Conservation (phyloP, 495 filamentous ascomycete genomes). For the Penicillium mononematosum region DNA sequence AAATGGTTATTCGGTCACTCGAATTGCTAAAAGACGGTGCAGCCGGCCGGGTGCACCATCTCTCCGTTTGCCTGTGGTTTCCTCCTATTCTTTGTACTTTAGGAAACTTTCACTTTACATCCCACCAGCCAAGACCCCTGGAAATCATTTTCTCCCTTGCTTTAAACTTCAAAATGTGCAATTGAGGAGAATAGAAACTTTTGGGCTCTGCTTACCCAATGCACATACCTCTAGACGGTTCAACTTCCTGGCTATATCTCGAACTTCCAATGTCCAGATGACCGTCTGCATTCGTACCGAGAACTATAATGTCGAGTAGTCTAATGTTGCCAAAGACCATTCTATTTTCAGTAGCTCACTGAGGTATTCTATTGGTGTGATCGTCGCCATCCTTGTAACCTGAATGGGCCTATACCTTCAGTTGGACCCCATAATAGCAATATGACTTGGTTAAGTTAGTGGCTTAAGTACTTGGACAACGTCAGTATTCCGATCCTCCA, state of each 20-base stretch:
- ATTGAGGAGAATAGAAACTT: not conserved
- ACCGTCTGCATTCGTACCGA: not conserved
- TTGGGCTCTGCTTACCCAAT: not conserved
- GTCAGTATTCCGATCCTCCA: not conserved
- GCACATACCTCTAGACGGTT: not conserved
- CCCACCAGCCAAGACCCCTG: not conserved
- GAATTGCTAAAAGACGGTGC: constrained; percentile 57
- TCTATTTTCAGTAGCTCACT: not conserved
- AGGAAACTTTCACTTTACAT: not conserved
- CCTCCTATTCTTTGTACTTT: not conserved
- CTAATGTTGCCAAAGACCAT: not conserved
- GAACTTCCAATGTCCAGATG: not conserved
- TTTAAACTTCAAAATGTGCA: not conserved
- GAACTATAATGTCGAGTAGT: not conserved
- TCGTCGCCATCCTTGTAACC: not conserved
- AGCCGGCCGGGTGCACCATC: constrained; percentile 45
- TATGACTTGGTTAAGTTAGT: not conserved
- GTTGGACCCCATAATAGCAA: not conserved
- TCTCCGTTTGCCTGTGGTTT: constrained; percentile 53
- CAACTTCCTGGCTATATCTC: not conserved
- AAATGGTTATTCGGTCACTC: constrained; percentile 57
- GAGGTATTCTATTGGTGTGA: not conserved
- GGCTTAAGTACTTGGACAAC: not conserved
- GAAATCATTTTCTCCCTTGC: not conserved
- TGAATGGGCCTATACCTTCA: not conserved